Evolutionary conservation across 768 basidiomycete genomes (phyloP).

Genomic region (Clathrus columnatus): DNA sequence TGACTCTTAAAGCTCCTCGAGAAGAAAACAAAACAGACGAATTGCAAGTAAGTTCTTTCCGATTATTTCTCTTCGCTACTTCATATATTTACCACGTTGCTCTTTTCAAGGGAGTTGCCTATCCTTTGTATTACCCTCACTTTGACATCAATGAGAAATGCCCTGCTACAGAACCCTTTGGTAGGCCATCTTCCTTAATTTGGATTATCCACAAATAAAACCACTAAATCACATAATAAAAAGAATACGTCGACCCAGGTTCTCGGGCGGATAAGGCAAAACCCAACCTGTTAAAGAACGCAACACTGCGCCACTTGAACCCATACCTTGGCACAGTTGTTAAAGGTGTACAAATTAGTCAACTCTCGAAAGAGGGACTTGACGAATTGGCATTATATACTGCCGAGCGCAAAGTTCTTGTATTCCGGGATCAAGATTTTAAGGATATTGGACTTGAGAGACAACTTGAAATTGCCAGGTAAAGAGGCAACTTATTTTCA

Average conservation of each 20-base stretch:
- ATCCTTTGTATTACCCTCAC: conserved; percentile 42
- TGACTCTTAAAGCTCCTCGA: neutral
- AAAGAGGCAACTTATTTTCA: neutral
- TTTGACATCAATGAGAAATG: conserved; percentile 42
- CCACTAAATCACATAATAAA: neutral
- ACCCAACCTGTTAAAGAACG: conserved; percentile 39
- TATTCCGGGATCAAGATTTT: conserved; percentile 56
- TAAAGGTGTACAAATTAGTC: conserved; percentile 42
- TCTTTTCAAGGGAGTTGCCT: conserved; percentile 18
- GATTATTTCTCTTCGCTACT: too few species aligned
- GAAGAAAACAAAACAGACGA: neutral
- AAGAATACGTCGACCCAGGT: conserved; percentile 38
- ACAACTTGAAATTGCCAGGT: conserved; percentile 45
- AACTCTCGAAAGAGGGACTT: conserved; percentile 42
- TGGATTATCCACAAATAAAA: neutral
- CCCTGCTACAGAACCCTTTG: conserved; percentile 38
- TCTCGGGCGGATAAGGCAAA: conserved; percentile 41
- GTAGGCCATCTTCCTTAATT: conserved; percentile 19
- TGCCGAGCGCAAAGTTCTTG: conserved; percentile 43
- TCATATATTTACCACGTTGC: neutral
- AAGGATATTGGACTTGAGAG: conserved; percentile 45
- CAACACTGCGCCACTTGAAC: conserved; percentile 32
- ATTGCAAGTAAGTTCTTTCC: neutral
- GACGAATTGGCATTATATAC: conserved; percentile 37
- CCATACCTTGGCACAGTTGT: conserved; percentile 47